Base-by-base conservation (phyloP, 768 basidiomycete species). In the Hericium coralloides region DNA sequence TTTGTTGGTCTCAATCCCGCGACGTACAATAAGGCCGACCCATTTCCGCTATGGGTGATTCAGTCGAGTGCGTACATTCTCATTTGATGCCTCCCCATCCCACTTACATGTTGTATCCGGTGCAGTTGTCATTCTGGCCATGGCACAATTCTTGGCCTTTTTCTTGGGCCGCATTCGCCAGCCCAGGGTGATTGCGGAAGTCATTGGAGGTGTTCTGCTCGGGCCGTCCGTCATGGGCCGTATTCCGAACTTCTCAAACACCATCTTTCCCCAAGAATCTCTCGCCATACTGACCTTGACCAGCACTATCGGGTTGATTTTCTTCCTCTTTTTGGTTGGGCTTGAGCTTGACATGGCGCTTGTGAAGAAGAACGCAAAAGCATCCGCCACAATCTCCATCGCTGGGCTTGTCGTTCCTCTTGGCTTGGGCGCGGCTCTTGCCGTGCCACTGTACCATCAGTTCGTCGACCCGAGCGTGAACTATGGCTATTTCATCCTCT, bases 101-200 rank as follows among this genome's bases (percentile, higher is more conserved):
- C 20, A 22, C 53, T 31, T 9, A 31, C 31, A 31, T 31, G 31
- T 8, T 49, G 47, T 38, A 17, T 6, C 9, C 18, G 58, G 62
- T 36, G 43, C 69, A 83, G 87, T 87, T 51, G 81, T 98, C 62
- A 93, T 98, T 73, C 77, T 97, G 56, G 71, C 71, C 37, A 83
- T 93, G 77, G 83, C 84, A 38, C 89, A 94, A 65, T 57, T 87
- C 5, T 81, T 98, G 10, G 77, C 82, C 0, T 69, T 89, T 18
- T 57, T 80, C 52, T 75, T 97, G 20, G 69, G 74, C 8, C 83
- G 78, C 55, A 82, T 95, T 38, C 83, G 82, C 37, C 95, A 98
- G 65, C 95, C 95, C 2, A 78, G 85, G n/a, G 95, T 98, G 58
- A 92, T 97, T 53, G 84, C 93, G 43, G 95, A 98, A 68, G 87